A percentile compares a stretch with the other conserved stretches of the same genome.
Conservation (phyloP, 768 basidiomycete genomes). For the Serendipita sp. region DNA sequence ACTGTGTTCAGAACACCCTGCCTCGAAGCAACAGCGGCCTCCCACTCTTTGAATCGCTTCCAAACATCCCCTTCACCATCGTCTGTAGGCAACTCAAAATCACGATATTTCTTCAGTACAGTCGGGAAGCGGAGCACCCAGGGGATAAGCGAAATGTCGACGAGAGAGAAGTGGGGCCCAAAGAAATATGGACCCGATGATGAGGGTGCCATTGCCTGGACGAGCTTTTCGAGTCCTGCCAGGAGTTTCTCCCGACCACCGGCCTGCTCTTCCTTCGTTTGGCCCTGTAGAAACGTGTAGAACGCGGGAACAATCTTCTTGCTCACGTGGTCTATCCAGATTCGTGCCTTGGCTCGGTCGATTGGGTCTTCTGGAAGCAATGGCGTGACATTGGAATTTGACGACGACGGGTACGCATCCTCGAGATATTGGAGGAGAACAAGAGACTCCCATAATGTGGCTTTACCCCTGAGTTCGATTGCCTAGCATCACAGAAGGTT, state of each 20-base stretch:
- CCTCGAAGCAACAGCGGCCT: conserved; percentile 9
- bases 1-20: no score
- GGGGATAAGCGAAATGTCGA: conserved; percentile 40
- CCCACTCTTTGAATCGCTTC: not conserved
- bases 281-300: conserved; percentile 33
- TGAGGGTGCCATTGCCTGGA: conserved; percentile 17
- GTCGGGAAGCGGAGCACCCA: conserved; percentile 52
- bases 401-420: conserved; percentile 34
- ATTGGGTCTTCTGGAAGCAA: conserved; percentile 39
- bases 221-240: conserved; percentile 23
- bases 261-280: conserved; percentile 15
- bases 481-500: conserved; percentile 12
- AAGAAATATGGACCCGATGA: conserved; percentile 36
- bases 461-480: conserved; percentile 33
- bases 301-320: conserved; percentile 38
- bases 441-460: conserved; percentile 50
- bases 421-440: conserved; percentile 67
- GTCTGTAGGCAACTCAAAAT: conserved; percentile 28
- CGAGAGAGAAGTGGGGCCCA: conserved; percentile 36
- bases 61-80: conserved; percentile 20
- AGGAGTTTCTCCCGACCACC: conserved; percentile 25
- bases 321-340: conserved; percentile 40
- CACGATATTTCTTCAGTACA: conserved; percentile 32
- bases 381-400: conserved; percentile 18
- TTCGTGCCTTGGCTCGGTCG: conserved; percentile 33